A percentile compares a stretch with the other conserved stretches of the same genome.
Evolutionary conservation across 2,329 filamentous ascomycete species (phyloP).

Genomic region (Arthrobotrys entomopaga): DNA sequence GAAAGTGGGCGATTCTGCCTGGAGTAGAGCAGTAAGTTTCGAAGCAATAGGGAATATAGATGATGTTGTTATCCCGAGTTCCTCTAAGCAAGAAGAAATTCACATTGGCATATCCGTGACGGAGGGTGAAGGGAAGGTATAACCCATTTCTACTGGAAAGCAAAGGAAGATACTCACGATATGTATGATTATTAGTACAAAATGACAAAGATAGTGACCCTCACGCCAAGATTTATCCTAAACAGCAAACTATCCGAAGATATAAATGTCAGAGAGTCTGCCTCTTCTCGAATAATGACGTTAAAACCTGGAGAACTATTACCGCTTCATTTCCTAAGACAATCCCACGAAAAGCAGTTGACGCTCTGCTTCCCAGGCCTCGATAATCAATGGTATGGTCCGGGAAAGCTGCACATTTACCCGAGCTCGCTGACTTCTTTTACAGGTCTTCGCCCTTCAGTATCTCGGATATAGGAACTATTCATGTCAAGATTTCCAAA

Average conservation of each 20-base stretch:
- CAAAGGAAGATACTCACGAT: background rate
- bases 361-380: conserved; percentile 92
- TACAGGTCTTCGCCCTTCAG: conserved; percentile 85
- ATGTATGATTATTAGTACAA: conserved; percentile 72
- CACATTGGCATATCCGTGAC: conserved; percentile 89
- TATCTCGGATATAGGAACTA: conserved; percentile 91
- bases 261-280: conserved; percentile 86
- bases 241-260: conserved; percentile 93
- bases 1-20: conserved; percentile 87
- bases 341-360: conserved; percentile 83
- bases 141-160: background rate
- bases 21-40: conserved; percentile 98
- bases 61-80: conserved; percentile 83
- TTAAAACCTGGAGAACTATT: conserved; percentile 81
- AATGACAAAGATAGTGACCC: conserved; percentile 91
- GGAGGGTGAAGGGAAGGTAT: conserved; percentile 83
- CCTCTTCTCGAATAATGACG: conserved; percentile 76
- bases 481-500: conserved; percentile 92
- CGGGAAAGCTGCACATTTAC: background rate
- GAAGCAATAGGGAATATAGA: conserved; percentile 95
- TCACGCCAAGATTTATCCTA: conserved; percentile 90
- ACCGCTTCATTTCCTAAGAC: conserved; percentile 88
- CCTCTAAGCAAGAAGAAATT: conserved; percentile 78
- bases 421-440: background rate
- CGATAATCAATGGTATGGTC: conserved; percentile 82